Evolutionary conservation across 768 basidiomycete species (phyloP).

Genomic region (Boletus bicolor): DNA sequence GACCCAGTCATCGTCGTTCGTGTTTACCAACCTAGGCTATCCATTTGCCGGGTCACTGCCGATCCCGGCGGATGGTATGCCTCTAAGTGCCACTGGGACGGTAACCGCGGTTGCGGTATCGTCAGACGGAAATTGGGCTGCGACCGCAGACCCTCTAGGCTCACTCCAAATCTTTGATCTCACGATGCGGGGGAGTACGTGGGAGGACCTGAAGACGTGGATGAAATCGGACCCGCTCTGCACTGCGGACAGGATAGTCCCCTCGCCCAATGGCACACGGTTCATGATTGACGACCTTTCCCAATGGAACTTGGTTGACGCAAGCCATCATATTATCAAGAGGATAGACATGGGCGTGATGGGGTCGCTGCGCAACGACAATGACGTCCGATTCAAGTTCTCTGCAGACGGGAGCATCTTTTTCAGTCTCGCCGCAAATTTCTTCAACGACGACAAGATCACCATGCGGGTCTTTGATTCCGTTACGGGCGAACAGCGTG

Average conservation of each 20-base stretch:
- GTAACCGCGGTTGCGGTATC: slow-evolving; percentile 16
- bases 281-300: background rate
- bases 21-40: background rate
- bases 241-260: background rate
- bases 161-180: slow-evolving; percentile 11
- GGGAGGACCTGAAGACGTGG: background rate
- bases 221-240: background rate
- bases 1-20: slow-evolving; percentile 3
- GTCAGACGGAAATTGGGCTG: slow-evolving; percentile 17
- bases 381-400: background rate
- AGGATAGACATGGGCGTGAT: slow-evolving; percentile 3
- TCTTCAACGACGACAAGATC: background rate
- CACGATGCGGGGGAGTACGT: background rate
- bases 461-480: background rate
- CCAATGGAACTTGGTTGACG: slow-evolving; percentile 1
- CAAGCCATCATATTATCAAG: slow-evolving; percentile 1
- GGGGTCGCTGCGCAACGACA: background rate
- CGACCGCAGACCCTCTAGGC: slow-evolving; percentile 1
- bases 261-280: slow-evolving; percentile 5
- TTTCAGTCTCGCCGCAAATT: background rate
- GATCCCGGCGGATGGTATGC: background rate
- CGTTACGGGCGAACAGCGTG: background rate
- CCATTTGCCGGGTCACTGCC: background rate
- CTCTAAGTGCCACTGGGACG: background rate
- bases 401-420: slow-evolving; percentile 3